Evolutionary conservation across 495 filamentous ascomycete genomes (phyloP).

Genomic region (Penicillium bovifimosum): DNA sequence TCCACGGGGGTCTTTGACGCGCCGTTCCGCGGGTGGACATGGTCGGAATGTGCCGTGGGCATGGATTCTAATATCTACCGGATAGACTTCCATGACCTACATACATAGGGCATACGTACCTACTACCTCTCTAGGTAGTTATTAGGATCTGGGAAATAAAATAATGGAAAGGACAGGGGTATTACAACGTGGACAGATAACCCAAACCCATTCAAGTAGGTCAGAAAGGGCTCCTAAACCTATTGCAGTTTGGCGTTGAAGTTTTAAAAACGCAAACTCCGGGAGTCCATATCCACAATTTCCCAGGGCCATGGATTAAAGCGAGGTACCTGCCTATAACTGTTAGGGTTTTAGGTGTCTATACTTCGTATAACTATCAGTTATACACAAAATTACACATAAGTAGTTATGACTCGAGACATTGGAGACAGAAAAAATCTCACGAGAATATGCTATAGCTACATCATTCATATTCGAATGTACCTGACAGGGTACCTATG

Average conservation of each 20-base stretch:
- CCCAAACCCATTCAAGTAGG: not conserved
- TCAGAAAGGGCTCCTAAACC: not conserved
- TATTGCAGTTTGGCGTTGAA: slow-evolving; percentile 5
- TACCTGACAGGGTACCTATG: too few species aligned
- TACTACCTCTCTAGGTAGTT: not conserved
- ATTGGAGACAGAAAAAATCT: too few species aligned
- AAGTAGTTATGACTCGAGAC: too few species aligned
- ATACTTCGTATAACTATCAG: too few species aligned
- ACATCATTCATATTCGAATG: too few species aligned
- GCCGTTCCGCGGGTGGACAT: slow-evolving; percentile 19
- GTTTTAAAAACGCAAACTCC: not conserved
- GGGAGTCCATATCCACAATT: not conserved
- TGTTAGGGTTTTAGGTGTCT: not conserved
- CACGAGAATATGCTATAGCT: too few species aligned
- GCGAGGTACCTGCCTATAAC: too few species aligned
- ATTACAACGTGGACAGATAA: not conserved
- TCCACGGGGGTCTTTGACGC: slow-evolving; percentile 15
- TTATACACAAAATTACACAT: too few species aligned
- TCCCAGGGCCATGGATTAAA: not conserved
- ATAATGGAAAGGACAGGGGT: not conserved
- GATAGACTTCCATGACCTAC: too few species aligned
- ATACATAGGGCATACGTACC: not conserved
- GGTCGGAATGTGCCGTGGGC: too few species aligned
- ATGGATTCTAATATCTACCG: too few species aligned
- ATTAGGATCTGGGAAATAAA: not conserved